phyloP scores from a whole-genome alignment of 2,329 filamentous ascomycete genomes.

The Fusarium falciforme region DNA sequence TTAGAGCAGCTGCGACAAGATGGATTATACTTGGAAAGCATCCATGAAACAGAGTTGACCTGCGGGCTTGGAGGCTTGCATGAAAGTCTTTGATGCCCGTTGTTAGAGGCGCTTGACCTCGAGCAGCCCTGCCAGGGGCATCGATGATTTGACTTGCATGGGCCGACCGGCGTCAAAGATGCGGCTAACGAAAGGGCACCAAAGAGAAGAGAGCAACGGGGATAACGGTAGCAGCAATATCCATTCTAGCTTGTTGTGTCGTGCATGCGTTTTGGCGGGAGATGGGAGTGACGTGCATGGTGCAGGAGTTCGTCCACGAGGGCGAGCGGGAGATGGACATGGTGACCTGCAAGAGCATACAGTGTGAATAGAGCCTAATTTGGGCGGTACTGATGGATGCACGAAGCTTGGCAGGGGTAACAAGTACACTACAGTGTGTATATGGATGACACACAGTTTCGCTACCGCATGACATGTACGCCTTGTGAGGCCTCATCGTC shows the following conservation, averaged over 20 bases:
- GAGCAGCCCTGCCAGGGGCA: not conserved
- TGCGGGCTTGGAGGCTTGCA: not conserved
- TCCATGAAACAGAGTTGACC: not conserved
- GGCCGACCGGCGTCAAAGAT: constrained; percentile 18
- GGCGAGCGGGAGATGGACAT: constrained; percentile 31
- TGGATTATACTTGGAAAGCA: not conserved
- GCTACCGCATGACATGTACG: constrained; percentile 21
- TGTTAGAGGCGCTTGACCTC: constrained; percentile 4
- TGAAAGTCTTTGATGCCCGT: constrained; percentile 11
- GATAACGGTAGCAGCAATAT: not conserved
- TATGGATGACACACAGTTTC: accelerated
- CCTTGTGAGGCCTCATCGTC: constrained; percentile 24
- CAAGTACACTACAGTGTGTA: not conserved
- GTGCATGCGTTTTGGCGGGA: constrained; percentile 30
- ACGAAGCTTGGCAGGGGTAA: no score
- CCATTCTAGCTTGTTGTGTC: constrained; percentile 10
- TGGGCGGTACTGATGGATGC: not conserved
- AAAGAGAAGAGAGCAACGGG: constrained; percentile 1
- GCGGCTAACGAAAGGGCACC: constrained; percentile 9
- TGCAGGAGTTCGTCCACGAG: constrained; percentile 35
- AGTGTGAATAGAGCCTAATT: constrained; percentile 10
- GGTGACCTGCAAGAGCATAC: constrained; percentile 26
- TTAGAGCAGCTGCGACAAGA: not conserved
- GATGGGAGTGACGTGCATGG: constrained; percentile 33
- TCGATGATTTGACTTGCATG: not conserved